These are phyloP conservation scores for Combretum micranthum DNA, from an alignment of 345 rosid genomes.

Conservation along the genomic window DNA sequence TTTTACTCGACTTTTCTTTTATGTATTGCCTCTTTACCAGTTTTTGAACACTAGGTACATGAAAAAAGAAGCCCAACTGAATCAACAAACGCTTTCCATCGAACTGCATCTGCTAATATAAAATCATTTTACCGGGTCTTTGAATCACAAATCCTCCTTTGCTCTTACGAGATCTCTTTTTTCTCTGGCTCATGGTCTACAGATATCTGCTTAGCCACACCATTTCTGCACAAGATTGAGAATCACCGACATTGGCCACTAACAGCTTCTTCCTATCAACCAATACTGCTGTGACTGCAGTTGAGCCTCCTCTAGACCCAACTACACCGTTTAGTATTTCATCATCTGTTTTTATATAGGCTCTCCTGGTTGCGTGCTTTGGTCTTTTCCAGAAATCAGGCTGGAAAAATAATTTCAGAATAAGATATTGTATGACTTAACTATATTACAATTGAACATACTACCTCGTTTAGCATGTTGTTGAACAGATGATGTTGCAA, in stretches of 20 bases:
- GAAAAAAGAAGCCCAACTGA: too few species aligned
- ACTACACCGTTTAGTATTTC: slow-evolving; percentile 30
- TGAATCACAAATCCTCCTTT: slow-evolving; percentile 35
- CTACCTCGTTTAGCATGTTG: slow-evolving; percentile 38
- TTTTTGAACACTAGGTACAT: too few species aligned
- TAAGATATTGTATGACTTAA: neutral
- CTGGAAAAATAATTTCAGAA: slow-evolving; percentile 12
- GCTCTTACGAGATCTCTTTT: slow-evolving; percentile 37
- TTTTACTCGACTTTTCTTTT: too few species aligned
- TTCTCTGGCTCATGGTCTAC: slow-evolving; percentile 40
- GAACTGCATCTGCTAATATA: neutral
- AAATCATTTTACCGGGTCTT: slow-evolving; percentile 19
- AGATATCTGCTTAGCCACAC: slow-evolving; percentile 25
- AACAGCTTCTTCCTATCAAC: slow-evolving; percentile 34
- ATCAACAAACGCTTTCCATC: too few species aligned
- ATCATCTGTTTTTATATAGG: slow-evolving; percentile 28
- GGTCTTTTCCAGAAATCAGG: slow-evolving; percentile 36
- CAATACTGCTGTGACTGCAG: slow-evolving; percentile 41
- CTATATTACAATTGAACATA: neutral
- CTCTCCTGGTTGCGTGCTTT: slow-evolving; percentile 27
- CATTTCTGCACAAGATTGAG: slow-evolving; percentile 30
- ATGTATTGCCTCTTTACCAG: too few species aligned
- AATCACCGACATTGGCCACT: slow-evolving; percentile 49
- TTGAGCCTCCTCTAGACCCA: slow-evolving; percentile 41
- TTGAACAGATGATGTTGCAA: slow-evolving; percentile 37